Evolutionary conservation across 1,284 basidiomycete genomes (phyloP), one percentile per base, ranked within the genome.

Genomic region (Lignosus rhinocerotis): DNA sequence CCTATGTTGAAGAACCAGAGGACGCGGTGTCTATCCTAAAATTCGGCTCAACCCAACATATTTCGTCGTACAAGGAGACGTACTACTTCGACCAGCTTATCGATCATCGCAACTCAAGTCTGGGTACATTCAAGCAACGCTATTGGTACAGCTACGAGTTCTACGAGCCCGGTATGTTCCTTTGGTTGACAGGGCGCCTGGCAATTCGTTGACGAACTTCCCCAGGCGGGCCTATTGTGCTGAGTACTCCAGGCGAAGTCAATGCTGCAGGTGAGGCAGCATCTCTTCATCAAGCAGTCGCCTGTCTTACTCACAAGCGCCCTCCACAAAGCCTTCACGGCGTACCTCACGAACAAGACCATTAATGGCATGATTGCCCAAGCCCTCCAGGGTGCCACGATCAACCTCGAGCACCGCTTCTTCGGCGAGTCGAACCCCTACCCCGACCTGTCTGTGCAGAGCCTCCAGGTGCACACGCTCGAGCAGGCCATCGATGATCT

Each of bases 401-500:
- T 90, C 60, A 73, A 89, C 70, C 48, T 90, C 73, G 81, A 82
- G 58, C 81, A 84, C 62, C 78, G 82, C 7, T 83, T 76, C 74
- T 83, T 78, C 55, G 82, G 81, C 5, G 62, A 72, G 32, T 83
- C 81, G 7, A 82, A 81, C 64, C 89, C 88, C 0, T 80, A 79
- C 53, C 75, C 80, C 33, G 78, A 90, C 70, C 78, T 91, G 11
- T 81, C 77, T 16, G 80, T 82, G 10, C 70, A 79, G 60, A 87
- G 82, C 66, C 74, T 90, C 47, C 73, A 74, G 39, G 67, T 84
- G 14, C 84, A 85, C 68, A 90, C 85, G 3, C 79, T 90, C 41
- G 81, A 89, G 67, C 89, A 90, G 72, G 84, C 86, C 7, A 81
- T 88, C 51, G 82, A 88, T 49, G 88, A 91, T 65, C 71, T 90